Percentiles rank a stretch among this genome's conserved stretches.
These are phyloP conservation scores for Brachypodium distachyon DNA, from an alignment of 202 grass and related monocot species.

Conservation along the genomic window DNA sequence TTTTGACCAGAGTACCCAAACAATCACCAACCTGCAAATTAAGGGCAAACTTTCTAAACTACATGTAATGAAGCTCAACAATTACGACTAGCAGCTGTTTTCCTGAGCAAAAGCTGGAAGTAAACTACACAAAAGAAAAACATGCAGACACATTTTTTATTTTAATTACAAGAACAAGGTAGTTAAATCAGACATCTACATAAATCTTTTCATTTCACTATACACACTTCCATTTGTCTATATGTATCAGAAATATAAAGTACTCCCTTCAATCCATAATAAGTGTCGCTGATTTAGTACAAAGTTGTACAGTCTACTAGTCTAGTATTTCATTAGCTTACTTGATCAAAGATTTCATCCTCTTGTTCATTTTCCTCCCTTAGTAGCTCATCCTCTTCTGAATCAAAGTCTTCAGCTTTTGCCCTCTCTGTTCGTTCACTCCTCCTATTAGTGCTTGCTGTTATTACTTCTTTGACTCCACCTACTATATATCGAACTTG, in stretches of 20 bases:
- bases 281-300: background rate
- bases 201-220: background rate
- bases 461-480: constrained; percentile 86
- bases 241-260: constrained; percentile 2
- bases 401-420: constrained; percentile 94
- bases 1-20: constrained; percentile 64
- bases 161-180: background rate
- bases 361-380: constrained; percentile 99
- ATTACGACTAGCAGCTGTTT: background rate
- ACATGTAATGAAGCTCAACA: constrained; percentile 2
- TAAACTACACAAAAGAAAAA: constrained; percentile 1
- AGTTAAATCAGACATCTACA: background rate
- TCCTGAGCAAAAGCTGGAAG: background rate
- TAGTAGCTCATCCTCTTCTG: constrained; percentile 86
- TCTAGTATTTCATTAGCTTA: constrained; percentile 22
- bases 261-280: no score
- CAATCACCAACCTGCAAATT: constrained; percentile 71
- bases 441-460: constrained; percentile 70
- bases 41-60: background rate
- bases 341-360: constrained; percentile 97
- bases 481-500: constrained; percentile 78
- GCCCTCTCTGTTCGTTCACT: constrained; percentile 66
- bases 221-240: background rate
- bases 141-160: background rate
- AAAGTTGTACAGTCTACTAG: background rate